phyloP scores from a whole-genome alignment of 2,329 filamentous ascomycete genomes.

The Paraphaeosphaeria sporulosa region DNA sequence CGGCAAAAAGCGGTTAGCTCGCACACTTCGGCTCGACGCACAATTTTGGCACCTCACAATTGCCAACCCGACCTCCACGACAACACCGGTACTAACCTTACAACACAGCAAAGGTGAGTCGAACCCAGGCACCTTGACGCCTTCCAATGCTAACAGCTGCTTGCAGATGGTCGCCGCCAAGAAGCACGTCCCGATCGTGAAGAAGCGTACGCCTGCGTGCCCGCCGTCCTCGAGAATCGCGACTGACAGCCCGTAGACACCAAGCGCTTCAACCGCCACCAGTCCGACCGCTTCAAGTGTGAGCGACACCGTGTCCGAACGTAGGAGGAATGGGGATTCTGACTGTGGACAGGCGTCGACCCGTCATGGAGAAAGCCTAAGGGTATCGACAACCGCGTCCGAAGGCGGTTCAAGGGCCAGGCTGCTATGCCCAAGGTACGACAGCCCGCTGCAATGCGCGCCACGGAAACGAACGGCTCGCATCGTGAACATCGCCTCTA shows the following conservation, averaged over 20 bases:
- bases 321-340: constrained; percentile 27
- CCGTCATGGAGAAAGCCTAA: constrained; percentile 98
- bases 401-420: constrained; percentile 96
- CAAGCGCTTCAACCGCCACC: constrained; percentile 95
- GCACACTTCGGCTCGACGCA: constrained; percentile 30
- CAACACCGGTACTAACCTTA: constrained; percentile 18
- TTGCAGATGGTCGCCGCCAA: constrained; percentile 95
- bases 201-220: constrained; percentile 86
- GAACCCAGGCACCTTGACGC: constrained; percentile 11
- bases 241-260: constrained; percentile 69
- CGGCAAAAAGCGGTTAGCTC: constrained; percentile 25
- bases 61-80: constrained; percentile 40
- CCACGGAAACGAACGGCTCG: constrained; percentile 3
- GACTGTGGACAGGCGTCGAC: constrained; percentile 64
- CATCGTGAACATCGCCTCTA: neutral
- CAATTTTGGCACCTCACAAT: constrained; percentile 22
- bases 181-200: constrained; percentile 99
- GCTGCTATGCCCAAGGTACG: constrained; percentile 98
- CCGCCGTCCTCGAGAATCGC: constrained; percentile 33
- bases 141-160: constrained; percentile 30
- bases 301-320: constrained; percentile 27
- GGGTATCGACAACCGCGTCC: constrained; percentile 99
- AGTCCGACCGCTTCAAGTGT: constrained; percentile 96
- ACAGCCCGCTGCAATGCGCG: constrained; percentile 4
- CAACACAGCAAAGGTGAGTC: constrained; percentile 45